Evolutionary conservation across 2,329 filamentous ascomycete species (phyloP).

Genomic region (Samsoniella hepiali): DNA sequence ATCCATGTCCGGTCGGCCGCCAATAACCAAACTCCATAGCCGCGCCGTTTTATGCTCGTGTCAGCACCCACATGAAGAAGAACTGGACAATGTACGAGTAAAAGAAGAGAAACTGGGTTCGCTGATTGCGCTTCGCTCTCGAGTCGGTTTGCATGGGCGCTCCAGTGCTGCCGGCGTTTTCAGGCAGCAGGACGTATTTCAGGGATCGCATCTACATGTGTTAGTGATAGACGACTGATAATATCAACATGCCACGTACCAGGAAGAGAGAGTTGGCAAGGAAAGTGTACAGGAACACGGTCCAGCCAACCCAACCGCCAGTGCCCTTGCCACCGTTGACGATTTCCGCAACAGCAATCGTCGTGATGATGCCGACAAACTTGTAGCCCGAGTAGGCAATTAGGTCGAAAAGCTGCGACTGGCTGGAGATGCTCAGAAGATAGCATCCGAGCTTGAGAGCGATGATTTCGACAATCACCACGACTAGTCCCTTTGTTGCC

Average conservation of each 20-base stretch:
- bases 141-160: constrained; percentile 69
- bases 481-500: constrained; percentile 76
- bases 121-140: constrained; percentile 77
- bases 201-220: constrained; percentile 74
- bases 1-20: no score
- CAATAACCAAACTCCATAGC: no score
- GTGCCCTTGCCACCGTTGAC: constrained; percentile 76
- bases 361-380: constrained; percentile 94
- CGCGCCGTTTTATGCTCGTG: constrained; percentile 36
- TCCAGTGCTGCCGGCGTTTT: constrained; percentile 64
- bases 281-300: constrained; percentile 87
- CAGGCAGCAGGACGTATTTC: constrained; percentile 91
- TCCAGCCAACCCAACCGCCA: constrained; percentile 85
- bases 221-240: background rate
- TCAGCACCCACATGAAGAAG: constrained; percentile 83
- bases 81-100: constrained; percentile 95
- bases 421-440: constrained; percentile 87
- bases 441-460: constrained; percentile 90
- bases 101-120: constrained; percentile 88
- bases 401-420: constrained; percentile 87
- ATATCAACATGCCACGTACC: constrained; percentile 49
- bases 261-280: constrained; percentile 92
- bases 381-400: constrained; percentile 98
- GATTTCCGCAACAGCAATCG: constrained; percentile 74
- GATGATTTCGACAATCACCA: constrained; percentile 85